Base-by-base conservation (phyloP, 2,329 filamentous ascomycete species). In the Boeremia lycopersici region DNA sequence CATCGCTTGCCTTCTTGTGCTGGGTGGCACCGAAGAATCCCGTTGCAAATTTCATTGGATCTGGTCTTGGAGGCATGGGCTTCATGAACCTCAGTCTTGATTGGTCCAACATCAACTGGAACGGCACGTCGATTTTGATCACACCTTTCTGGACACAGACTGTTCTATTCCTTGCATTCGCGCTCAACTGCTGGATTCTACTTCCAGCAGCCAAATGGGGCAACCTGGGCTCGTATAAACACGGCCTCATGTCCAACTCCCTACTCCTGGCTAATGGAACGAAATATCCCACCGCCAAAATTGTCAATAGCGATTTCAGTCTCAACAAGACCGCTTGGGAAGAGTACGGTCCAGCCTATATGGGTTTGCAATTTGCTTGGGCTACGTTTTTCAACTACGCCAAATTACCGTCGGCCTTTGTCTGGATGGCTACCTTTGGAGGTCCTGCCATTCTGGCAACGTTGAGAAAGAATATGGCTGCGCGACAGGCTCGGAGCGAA, bases 41-140 rank as follows among this genome's bases (percentile, higher is more conserved):
- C 2, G 77, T 55, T 0, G 84, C 83, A 56, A 87, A 86, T 62
- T 87, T 86, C 60, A 73, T 87, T 15, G 84, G 84, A 1, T 80
- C 81, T 4, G 84, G 84, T 0, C 78, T 86, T n/a, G 84, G 84
- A 4, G 84, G 84, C 5, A 85, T 86, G 82, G 84, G 83, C 0
- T 80, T 86, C 55, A 70, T 87, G 33, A 87, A 86, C 53, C 72
- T 86, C 1, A 81, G 80, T 1, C 72, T 87, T 15, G 81, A 87
- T 61, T 87, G 84, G 84, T 84, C 84, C 3, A 86, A 83, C 57
- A 80, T 87, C 46, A 79, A 80, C n/a, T 61, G 59, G 59, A 80
- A 79, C 25, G 76, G 77, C 19, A 52, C 56, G 0, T 54, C 65
- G 38, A 77, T 75, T 0, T 76, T 79, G 48, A 61, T 86, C 58